A percentile compares a stretch with the other conserved stretches of the same genome.
phyloP scores from a whole-genome alignment of 225 moss, liverwort and hornwort species.

The Pseudoscleropodium purum region DNA sequence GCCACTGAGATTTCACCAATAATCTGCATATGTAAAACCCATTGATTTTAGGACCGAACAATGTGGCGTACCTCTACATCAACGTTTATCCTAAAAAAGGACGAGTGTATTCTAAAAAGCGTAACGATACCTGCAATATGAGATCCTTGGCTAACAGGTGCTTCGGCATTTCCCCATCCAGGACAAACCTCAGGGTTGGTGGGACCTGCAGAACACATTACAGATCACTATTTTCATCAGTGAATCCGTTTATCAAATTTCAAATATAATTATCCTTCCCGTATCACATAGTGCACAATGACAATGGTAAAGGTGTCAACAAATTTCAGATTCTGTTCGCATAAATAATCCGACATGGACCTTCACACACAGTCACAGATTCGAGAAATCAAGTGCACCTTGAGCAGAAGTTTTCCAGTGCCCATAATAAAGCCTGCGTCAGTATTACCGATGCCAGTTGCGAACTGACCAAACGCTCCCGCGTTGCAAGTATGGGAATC shows the following conservation, averaged over 20 bases:
- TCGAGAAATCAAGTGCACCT: slow-evolving; percentile 26
- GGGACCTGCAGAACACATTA: slow-evolving; percentile 56
- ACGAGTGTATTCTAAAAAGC: not conserved
- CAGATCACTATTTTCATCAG: not conserved
- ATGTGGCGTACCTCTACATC: not conserved
- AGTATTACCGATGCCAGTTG: slow-evolving; percentile 93
- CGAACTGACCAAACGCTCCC: slow-evolving; percentile 97
- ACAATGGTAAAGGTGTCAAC: not conserved
- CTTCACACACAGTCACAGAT: not conserved
- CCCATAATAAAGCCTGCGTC: slow-evolving; percentile 99
- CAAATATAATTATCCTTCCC: not conserved
- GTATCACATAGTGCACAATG: not conserved
- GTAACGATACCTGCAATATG: slow-evolving; percentile 67
- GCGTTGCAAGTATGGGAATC: slow-evolving; percentile 98
- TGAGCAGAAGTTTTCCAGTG: slow-evolving; percentile 93
- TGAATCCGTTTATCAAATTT: not conserved
- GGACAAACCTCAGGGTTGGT: slow-evolving; percentile 73
- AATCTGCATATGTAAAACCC: slow-evolving; percentile 46
- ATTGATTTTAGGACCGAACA: not conserved
- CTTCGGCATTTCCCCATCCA: slow-evolving; percentile 89
- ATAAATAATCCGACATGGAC: not conserved
- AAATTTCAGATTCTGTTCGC: not conserved
- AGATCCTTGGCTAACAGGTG: slow-evolving; percentile 88
- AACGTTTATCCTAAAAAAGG: not conserved
- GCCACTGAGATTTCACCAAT: slow-evolving; percentile 95